These are phyloP conservation scores for Neofusicoccum cordaticola DNA, from an alignment of 2,329 filamentous ascomycete species.

Conservation along the genomic window DNA sequence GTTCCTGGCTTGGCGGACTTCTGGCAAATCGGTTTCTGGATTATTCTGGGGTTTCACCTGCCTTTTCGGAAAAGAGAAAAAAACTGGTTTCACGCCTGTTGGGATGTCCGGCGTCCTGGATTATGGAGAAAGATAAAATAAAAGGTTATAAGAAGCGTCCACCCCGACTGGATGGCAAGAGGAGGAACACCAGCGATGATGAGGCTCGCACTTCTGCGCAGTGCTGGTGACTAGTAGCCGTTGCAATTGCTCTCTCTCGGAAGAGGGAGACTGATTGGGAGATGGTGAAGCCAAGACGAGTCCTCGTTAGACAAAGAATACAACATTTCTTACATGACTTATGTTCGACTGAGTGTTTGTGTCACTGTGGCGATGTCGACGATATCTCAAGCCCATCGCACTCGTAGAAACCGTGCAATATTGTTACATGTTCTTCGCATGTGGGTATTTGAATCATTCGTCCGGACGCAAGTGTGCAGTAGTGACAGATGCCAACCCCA, in stretches of 20 bases:
- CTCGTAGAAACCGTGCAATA: no score
- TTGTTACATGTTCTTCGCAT: background rate
- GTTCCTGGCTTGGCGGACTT: no score
- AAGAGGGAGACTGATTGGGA: background rate
- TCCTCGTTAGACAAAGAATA: background rate
- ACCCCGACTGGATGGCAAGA: constrained; percentile 1
- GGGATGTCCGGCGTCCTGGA: background rate
- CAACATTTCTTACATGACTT: background rate
- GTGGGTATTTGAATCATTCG: no score
- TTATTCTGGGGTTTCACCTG: no score
- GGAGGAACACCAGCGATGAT: constrained; percentile 4
- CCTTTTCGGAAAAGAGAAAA: no score
- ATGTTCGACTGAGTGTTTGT: background rate
- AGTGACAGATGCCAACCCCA: no score
- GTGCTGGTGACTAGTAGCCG: constrained; percentile 11
- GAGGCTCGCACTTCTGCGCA: constrained; percentile 5
- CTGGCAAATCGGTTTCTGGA: no score
- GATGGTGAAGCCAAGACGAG: constrained; percentile 10
- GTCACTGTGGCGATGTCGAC: no score
- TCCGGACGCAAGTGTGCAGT: no score
- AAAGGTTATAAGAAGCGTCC: background rate
- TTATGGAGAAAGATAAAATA: background rate
- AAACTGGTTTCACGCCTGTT: no score
- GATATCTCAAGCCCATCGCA: no score
- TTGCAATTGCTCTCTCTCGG: background rate